A percentile compares a stretch with the other conserved stretches of the same genome.
Evolutionary conservation across 192 early-diverging fungal species (phyloP).

Genomic region (Jimgerdemannia lactiflua): DNA sequence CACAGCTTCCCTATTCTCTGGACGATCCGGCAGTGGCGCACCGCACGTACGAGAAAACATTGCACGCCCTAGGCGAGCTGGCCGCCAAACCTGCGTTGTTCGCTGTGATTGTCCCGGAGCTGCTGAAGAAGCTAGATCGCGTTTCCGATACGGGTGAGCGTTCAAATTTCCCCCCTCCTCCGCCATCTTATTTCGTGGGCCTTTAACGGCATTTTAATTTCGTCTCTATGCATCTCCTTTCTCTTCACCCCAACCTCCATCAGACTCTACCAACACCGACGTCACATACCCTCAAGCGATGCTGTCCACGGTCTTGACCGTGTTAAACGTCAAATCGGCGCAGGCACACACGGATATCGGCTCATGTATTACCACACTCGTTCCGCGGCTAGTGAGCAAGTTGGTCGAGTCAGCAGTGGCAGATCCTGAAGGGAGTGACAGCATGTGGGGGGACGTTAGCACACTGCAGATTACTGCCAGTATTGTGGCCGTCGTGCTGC

Average conservation of each 20-base stretch:
- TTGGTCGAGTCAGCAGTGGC: slow-evolving; percentile 36
- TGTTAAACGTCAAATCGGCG: slow-evolving; percentile 35
- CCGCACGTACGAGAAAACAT: slow-evolving; percentile 29
- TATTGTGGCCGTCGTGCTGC: slow-evolving; percentile 38
- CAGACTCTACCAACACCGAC: slow-evolving; percentile 13
- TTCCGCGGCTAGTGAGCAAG: slow-evolving; percentile 37
- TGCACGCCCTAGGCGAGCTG: slow-evolving; percentile 44
- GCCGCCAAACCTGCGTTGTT: slow-evolving; percentile 45
- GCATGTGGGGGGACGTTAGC: slow-evolving; percentile 19
- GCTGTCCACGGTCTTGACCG: slow-evolving; percentile 35
- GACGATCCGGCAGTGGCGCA: slow-evolving; percentile 26
- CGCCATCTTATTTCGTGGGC: neutral
- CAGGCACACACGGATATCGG: slow-evolving; percentile 36
- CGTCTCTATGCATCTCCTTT: neutral
- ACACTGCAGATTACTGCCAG: slow-evolving; percentile 36
- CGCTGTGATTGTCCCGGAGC: slow-evolving; percentile 30
- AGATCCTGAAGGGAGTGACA: slow-evolving; percentile 4
- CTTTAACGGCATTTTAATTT: neutral
- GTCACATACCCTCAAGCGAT: slow-evolving; percentile 45
- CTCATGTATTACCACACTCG: slow-evolving; percentile 31
- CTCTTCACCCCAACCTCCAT: no score
- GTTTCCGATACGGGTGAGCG: slow-evolving; percentile 15
- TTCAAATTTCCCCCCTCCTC: neutral
- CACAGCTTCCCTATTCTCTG: slow-evolving; percentile 44
- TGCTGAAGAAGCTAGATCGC: slow-evolving; percentile 51